A percentile compares a stretch with the other conserved stretches of the same genome.
These are phyloP conservation scores for Trichocladium antarcticum DNA, from an alignment of 495 filamentous ascomycete species.

Conservation along the genomic window DNA sequence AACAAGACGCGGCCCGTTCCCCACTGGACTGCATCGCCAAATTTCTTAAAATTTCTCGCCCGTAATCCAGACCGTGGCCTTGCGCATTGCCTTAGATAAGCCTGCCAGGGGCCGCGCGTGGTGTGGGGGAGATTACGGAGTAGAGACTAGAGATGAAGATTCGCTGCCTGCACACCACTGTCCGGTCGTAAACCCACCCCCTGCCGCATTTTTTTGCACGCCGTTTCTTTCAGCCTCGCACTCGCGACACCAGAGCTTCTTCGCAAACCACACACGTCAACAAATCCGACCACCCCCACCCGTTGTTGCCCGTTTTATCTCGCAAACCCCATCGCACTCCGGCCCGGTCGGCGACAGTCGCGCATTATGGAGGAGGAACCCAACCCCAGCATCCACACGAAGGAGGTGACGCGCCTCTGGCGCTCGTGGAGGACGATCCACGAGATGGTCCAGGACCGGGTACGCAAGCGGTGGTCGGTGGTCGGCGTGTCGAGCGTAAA, in stretches of 20 bases:
- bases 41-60: background rate
- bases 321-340: too few species aligned
- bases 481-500: too few species aligned
- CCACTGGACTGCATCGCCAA: background rate
- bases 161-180: background rate
- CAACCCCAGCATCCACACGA: slow-evolving; percentile 34
- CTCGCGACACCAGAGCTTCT: background rate
- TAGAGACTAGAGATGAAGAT: too few species aligned
- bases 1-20: background rate
- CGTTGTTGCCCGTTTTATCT: slow-evolving; percentile 1
- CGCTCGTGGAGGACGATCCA: slow-evolving; percentile 78
- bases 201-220: slow-evolving; percentile 17
- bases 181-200: background rate
- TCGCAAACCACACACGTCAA: background rate
- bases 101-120: background rate
- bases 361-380: slow-evolving; percentile 45
- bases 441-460: slow-evolving; percentile 76
- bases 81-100: background rate
- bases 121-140: background rate
- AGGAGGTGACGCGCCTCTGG: slow-evolving; percentile 67
- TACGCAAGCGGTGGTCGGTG: too few species aligned
- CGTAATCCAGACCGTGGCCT: slow-evolving; percentile 12
- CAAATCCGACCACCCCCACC: background rate
- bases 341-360: too few species aligned
- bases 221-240: slow-evolving; percentile 9